These are phyloP conservation scores for Xenosphaeropsis pyriputrescens DNA, from an alignment of 2,329 filamentous ascomycete species.

Conservation along the genomic window DNA sequence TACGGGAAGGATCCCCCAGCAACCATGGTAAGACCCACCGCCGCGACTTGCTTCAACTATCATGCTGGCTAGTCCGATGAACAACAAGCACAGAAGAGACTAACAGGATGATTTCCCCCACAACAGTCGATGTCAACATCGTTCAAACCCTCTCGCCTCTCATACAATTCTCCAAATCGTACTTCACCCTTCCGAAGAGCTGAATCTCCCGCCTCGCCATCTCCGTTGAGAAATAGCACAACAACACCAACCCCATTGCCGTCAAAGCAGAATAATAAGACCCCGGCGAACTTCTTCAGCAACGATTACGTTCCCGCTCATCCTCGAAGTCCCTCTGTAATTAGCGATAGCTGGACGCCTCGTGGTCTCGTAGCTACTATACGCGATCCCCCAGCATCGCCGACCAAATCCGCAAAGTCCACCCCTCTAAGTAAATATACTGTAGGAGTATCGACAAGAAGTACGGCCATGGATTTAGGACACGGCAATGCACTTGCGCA, in stretches of 20 bases:
- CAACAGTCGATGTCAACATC: constrained; percentile 20
- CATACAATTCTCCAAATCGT: constrained; percentile 57
- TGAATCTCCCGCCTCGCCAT: constrained; percentile 51
- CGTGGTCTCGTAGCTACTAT: constrained; percentile 17
- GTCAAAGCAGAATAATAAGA: constrained; percentile 21
- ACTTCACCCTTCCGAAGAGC: constrained; percentile 48
- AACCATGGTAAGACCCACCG: constrained; percentile 1
- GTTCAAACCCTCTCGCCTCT: constrained; percentile 59
- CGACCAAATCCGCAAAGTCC: constrained; percentile 13
- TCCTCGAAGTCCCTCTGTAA: constrained; percentile 7
- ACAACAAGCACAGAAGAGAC: neutral
- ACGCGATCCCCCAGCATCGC: constrained; percentile 17
- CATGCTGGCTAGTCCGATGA: constrained; percentile 7
- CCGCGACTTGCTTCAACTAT: constrained; percentile 2
- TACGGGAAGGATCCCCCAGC: neutral
- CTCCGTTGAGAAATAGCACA: constrained; percentile 46
- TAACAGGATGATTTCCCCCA: no score
- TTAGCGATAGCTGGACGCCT: constrained; percentile 13
- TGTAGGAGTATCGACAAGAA: constrained; percentile 1
- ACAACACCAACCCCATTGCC: constrained; percentile 24
- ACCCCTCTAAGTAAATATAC: constrained; percentile 12
- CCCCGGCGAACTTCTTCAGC: constrained; percentile 22
- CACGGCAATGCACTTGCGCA: constrained; percentile 45
- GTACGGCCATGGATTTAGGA: neutral
- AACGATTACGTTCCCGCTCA: no score